Percentiles rank a stretch among this genome's conserved stretches.
phyloP scores from a whole-genome alignment of 225 moss, liverwort and hornwort species.

The Climacium dendroides region DNA sequence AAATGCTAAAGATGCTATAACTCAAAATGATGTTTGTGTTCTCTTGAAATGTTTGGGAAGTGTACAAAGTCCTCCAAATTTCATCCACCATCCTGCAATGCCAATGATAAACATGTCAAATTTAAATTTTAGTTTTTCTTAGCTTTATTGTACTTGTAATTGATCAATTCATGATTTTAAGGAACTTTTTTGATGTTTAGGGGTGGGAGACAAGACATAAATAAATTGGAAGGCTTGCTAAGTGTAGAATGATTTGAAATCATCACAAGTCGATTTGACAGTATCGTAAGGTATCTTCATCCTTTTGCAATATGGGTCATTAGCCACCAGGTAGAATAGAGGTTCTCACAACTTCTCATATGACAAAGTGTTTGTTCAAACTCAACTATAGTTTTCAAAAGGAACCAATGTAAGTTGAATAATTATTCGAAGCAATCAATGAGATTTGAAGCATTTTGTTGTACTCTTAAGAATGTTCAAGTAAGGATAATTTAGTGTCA shows the following conservation, averaged over 20 bases:
- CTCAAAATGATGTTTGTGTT: neutral
- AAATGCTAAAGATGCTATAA: neutral
- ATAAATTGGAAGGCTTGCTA: neutral
- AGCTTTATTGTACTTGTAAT: neutral
- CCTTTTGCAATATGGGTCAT: fast-evolving
- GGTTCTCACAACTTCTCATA: neutral
- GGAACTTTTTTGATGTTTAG: no score
- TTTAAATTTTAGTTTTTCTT: neutral
- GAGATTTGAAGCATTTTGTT: neutral
- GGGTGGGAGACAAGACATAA: neutral
- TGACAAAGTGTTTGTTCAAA: neutral
- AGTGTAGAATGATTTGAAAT: neutral
- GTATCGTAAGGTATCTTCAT: fast-evolving
- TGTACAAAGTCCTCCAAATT: neutral
- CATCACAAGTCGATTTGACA: neutral
- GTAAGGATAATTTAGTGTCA: neutral
- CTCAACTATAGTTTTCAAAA: neutral
- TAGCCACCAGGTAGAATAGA: fast-evolving
- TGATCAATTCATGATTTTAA: neutral
- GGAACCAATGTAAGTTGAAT: neutral
- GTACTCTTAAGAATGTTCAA: neutral
- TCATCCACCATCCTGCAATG: neutral
- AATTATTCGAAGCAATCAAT: neutral
- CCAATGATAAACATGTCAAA: neutral
- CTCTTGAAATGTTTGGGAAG: neutral